These are phyloP conservation scores for Cutaneotrichosporon cavernicola DNA, from an alignment of 1,284 basidiomycete genomes.

Conservation along the genomic window DNA sequence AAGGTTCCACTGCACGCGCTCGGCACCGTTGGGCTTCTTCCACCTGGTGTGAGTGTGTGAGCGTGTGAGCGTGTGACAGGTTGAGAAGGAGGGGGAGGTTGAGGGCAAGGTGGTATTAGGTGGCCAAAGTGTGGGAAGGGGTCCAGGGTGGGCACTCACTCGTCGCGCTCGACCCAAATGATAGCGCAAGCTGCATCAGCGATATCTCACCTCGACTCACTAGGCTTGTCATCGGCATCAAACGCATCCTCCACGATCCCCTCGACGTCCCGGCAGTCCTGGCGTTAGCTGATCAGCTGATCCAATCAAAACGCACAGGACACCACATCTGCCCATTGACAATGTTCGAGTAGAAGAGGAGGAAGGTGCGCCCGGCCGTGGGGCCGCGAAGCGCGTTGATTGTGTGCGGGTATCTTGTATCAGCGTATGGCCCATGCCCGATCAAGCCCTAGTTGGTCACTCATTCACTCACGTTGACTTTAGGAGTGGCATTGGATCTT, in stretches of 20 bases:
- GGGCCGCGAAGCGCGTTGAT: conserved; percentile 45
- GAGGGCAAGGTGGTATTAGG: no score
- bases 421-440: not conserved
- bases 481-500: no score
- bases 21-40: conserved; percentile 64
- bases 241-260: conserved; percentile 62
- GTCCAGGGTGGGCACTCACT: conserved; percentile 57
- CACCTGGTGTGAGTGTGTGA: conserved; percentile 57
- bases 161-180: conserved; percentile 69
- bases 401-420: conserved; percentile 43
- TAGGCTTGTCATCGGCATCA: conserved; percentile 58
- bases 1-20: conserved; percentile 66
- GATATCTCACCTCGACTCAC: conserved; percentile 28
- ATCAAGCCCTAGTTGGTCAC: no score
- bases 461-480: no score
- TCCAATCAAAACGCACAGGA: conserved; percentile 42
- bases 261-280: conserved; percentile 75
- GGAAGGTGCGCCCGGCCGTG: conserved; percentile 43
- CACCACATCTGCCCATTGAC: conserved; percentile 55
- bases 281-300: conserved; percentile 5
- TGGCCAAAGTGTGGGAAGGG: no score
- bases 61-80: not conserved
- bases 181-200: conserved; percentile 58
- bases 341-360: conserved; percentile 53
- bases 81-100: no score